Base-by-base conservation (phyloP, 176 grass and related monocot species). In the Aegilops speltoides region DNA sequence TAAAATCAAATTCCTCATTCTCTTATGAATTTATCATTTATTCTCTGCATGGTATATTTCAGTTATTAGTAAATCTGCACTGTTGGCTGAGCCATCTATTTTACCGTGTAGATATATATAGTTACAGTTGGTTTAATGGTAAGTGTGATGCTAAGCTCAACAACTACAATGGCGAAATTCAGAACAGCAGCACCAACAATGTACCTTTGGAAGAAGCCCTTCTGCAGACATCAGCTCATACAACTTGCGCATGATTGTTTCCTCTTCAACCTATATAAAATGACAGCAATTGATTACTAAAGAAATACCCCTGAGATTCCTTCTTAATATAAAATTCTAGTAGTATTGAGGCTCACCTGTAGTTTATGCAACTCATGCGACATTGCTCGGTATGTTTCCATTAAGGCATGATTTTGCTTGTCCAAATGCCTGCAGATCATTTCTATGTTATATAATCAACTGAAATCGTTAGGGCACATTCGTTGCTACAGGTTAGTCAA, bases 181-280 rank as follows among this genome's bases (percentile, higher is more conserved):
- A 38, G 3, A 87, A 63, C 78, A 87, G 15, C 46, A 76, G 52
- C 61, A 74, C 54, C 32, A 90, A 32, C 2, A 31, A 46, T 50
- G 34, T 89, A 96, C 91, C 93, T 96, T 91, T 77, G 83, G 90
- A 87, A 98, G 74, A 80, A 98, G 84, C 17, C 93, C 91, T 85
- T 94, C 84, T 38, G 64, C 79, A 77, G 76, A 85, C 86, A 98
- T 96, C 36, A 89, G 25, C 57, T 91, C 85, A 45, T 96, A 94
- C 60, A 98, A 67, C 50, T 98, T 98, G 10, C 67, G 84, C 92
- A 98, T 98, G 60, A 94, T 84, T 85, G 90, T 94, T 84, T 98
- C 91, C 84, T 98, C 96, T 89, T 96, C 96, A 62, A 96, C 87
- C 93, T 96, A 88, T 32, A 83, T 11, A 87, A 37, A 79, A 70